A percentile compares a stretch with the other conserved stretches of the same genome.
These are phyloP conservation scores for Chalaropsis thielavioides DNA, from an alignment of 2,329 filamentous ascomycete species.

Conservation along the genomic window DNA sequence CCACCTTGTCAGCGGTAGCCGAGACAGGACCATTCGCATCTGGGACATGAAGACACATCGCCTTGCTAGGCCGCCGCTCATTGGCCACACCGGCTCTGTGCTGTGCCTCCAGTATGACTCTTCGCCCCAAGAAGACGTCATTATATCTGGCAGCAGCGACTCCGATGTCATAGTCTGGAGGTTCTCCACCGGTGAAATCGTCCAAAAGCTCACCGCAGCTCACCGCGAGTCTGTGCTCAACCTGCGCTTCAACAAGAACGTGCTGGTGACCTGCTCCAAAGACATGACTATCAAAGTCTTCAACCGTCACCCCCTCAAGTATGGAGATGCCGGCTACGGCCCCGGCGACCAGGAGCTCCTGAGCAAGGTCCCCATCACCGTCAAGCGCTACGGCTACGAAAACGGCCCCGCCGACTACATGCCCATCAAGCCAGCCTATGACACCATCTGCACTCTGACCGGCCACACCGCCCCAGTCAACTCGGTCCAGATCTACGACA, in stretches of 20 bases:
- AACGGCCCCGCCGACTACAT: slow-evolving; percentile 33
- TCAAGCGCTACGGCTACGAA: slow-evolving; percentile 43
- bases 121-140: slow-evolving; percentile 69
- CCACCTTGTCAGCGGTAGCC: slow-evolving; percentile 82
- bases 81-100: slow-evolving; percentile 72
- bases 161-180: slow-evolving; percentile 81
- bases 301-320: slow-evolving; percentile 57
- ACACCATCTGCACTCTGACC: slow-evolving; percentile 61
- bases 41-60: slow-evolving; percentile 79
- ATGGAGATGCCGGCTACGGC: slow-evolving; percentile 44
- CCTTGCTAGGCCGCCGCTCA: slow-evolving; percentile 57
- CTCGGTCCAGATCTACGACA: slow-evolving; percentile 75
- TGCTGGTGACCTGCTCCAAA: slow-evolving; percentile 92
- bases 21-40: slow-evolving; percentile 73
- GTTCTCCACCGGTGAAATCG: slow-evolving; percentile 75
- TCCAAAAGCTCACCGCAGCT: slow-evolving; percentile 61
- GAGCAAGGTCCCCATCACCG: slow-evolving; percentile 37
- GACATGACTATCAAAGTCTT: slow-evolving; percentile 96
- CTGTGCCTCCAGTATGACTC: slow-evolving; percentile 92
- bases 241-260: slow-evolving; percentile 78
- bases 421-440: slow-evolving; percentile 49
- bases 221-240: slow-evolving; percentile 89
- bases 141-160: slow-evolving; percentile 93
- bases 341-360: slow-evolving; percentile 24
- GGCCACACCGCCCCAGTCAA: slow-evolving; percentile 90